These are phyloP conservation scores for Curvularia lunata DNA, from an alignment of 2,329 filamentous ascomycete genomes.

Conservation along the genomic window DNA sequence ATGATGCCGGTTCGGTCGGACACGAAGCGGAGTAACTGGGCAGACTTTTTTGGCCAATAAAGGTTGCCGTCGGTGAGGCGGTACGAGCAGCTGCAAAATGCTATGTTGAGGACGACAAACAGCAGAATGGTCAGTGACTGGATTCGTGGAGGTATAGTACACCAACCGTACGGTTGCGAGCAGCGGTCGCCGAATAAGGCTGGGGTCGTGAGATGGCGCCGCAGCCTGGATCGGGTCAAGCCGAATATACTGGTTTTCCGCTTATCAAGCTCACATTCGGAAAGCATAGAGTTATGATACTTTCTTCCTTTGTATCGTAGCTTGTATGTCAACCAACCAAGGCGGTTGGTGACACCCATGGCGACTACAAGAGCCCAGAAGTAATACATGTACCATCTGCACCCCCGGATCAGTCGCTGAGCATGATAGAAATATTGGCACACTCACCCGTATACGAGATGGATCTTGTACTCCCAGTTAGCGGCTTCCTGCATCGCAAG, in stretches of 20 bases:
- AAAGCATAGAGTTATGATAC: background rate
- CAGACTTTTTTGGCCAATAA: constrained; percentile 46
- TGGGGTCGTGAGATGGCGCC: constrained; percentile 51
- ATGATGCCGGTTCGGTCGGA: constrained; percentile 70
- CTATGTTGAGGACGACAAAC: constrained; percentile 55
- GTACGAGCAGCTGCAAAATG: constrained; percentile 55
- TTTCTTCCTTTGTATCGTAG: constrained; percentile 12
- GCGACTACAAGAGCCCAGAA: constrained; percentile 40
- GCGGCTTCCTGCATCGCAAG: constrained; percentile 31
- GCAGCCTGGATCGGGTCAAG: constrained; percentile 24
- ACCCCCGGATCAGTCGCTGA: background rate
- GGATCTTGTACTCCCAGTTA: constrained; percentile 37
- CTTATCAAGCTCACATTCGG: background rate
- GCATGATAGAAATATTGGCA: background rate
- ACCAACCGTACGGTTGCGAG: constrained; percentile 52
- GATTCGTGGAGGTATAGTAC: constrained; percentile 57
- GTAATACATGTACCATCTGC: constrained; percentile 40
- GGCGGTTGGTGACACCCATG: constrained; percentile 32
- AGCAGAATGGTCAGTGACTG: constrained; percentile 54
- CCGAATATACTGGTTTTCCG: background rate
- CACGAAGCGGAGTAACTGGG: constrained; percentile 61
- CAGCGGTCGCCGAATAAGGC: constrained; percentile 53
- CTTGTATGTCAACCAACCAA: constrained; percentile 26
- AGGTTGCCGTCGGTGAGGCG: constrained; percentile 55
- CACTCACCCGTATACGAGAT: constrained; percentile 39